These are phyloP conservation scores for Diplocarpon mali DNA, from an alignment of 2,329 filamentous ascomycete genomes.

Conservation along the genomic window DNA sequence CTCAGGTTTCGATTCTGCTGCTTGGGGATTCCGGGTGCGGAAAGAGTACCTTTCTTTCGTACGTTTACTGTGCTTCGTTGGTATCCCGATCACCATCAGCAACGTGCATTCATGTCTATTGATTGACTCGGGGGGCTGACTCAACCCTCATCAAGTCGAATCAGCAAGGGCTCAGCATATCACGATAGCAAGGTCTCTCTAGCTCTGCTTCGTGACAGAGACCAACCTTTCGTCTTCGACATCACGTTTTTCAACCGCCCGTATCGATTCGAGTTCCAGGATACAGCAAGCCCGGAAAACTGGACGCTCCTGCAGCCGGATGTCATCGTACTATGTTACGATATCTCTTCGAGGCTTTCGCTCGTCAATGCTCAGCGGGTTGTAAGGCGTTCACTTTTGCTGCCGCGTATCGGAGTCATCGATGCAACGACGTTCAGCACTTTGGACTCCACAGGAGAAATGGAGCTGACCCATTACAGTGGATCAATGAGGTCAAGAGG, in stretches of 20 bases:
- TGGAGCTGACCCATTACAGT: constrained; percentile 30
- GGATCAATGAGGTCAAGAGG: constrained; percentile 43
- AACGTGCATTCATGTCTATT: background rate
- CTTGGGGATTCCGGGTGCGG: constrained; percentile 47
- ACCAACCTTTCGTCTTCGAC: constrained; percentile 51
- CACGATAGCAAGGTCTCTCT: constrained; percentile 34
- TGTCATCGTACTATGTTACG: constrained; percentile 48
- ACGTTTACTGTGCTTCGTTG: constrained; percentile 23
- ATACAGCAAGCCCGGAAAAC: constrained; percentile 46
- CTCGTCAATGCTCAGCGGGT: constrained; percentile 47
- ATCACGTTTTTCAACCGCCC: constrained; percentile 34
- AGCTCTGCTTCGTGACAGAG: constrained; percentile 42
- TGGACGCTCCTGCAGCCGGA: constrained; percentile 49
- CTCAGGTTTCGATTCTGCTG: constrained; percentile 41
- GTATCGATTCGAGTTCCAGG: constrained; percentile 48
- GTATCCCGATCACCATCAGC: background rate
- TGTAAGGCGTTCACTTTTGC: constrained; percentile 29
- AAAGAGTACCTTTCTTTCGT: constrained; percentile 52
- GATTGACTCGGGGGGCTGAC: too few species aligned
- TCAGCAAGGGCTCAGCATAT: constrained; percentile 35
- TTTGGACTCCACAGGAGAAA: background rate
- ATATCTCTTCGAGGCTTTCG: constrained; percentile 46
- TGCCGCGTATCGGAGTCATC: background rate
- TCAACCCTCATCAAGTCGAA: constrained; percentile 34
- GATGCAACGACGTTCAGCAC: background rate